phyloP scores from a whole-genome alignment of 2,329 filamentous ascomycete species.

The Remersonia thermophila region DNA sequence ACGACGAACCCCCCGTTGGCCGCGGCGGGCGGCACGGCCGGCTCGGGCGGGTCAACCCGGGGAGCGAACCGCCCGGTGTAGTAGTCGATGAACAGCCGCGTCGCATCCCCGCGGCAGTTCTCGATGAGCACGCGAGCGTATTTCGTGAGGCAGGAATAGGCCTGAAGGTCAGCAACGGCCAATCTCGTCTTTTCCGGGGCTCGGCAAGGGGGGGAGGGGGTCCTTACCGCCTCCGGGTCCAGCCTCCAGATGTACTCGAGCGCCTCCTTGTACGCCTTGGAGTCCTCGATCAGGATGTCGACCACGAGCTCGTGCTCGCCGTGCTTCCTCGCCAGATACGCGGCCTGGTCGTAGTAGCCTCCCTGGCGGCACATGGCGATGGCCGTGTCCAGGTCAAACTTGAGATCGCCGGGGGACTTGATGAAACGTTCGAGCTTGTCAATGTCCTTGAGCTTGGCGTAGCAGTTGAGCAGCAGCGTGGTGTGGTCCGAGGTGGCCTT shows the following conservation, averaged over 20 bases:
- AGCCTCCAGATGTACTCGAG: slow-evolving; percentile 84
- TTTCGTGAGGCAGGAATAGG: slow-evolving; percentile 84
- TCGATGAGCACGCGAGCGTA: slow-evolving; percentile 86
- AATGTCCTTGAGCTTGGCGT: slow-evolving; percentile 94
- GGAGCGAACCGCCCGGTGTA: slow-evolving; percentile 78
- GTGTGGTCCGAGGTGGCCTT: slow-evolving; percentile 93
- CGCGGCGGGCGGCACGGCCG: slow-evolving; percentile 25
- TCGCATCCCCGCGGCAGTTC: slow-evolving; percentile 71
- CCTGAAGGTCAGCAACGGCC: slow-evolving; percentile 43
- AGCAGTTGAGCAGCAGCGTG: slow-evolving; percentile 88
- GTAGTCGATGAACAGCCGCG: slow-evolving; percentile 83
- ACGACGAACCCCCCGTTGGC: slow-evolving; percentile 34
- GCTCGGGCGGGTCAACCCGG: slow-evolving; percentile 42
- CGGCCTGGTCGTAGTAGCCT: slow-evolving; percentile 92
- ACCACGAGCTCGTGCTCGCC: slow-evolving; percentile 88
- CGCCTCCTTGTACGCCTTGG: slow-evolving; percentile 78
- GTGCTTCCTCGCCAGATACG: slow-evolving; percentile 88
- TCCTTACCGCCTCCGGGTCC: slow-evolving; percentile 58
- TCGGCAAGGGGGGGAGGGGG: too few relatives aligned
- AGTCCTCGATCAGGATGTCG: slow-evolving; percentile 91
- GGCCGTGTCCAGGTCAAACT: slow-evolving; percentile 93
- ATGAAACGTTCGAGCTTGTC: slow-evolving; percentile 95
- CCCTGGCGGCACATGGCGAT: slow-evolving; percentile 97
- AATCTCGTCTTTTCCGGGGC: too few relatives aligned
- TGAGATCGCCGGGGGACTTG: slow-evolving; percentile 84